Evolutionary conservation across 176 grass and related monocot species (phyloP), one percentile per base, ranked within the genome.

Genomic region (Rhynchospora breviuscula): DNA sequence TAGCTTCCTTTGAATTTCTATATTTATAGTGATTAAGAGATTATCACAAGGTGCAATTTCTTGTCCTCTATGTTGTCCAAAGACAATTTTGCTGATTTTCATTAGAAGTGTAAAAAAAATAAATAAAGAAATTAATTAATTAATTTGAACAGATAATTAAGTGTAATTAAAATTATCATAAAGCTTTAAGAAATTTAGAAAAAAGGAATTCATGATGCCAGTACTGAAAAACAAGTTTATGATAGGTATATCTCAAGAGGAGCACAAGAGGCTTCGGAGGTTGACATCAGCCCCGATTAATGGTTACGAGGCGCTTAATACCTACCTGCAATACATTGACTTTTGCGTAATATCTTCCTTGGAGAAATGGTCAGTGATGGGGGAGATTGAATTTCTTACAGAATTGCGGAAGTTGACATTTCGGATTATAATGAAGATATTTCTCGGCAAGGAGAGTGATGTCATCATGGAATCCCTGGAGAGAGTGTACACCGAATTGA

Each of bases 381-480:
- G 78, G 13, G 67, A 70, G 51, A 54, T 97, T 25, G 87, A 89
- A 81, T 95, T 98, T 85, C 92, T 87, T 18, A 87, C 85, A 25
- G 89, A 87, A 90, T 79, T 94, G 7, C 44, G 88, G 6, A 88
- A 85, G 5, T 86, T 94, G 85, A 94, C 92, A 51, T 94, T 94
- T 85, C 87, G 87, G 87, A 94, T 94, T 81, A 94, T 94, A 87
- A 74, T 94, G 83, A 88, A 92, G 60, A 94, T 94, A 87, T 94
- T 94, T 86, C 64, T 94, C 17, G 85, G 92, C 78, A 88, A 88
- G 40, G 80, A 84, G 22, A 73, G 71, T 79, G 90, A 87, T 12
- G 21, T 9, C 17, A 76, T 88, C 18, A 81, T 48, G 58, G 87
- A 84, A 57, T 84, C 88, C 12, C 85, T 98, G 22, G 95, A 94